These are phyloP conservation scores for Tricholoma sp. DNA, from an alignment of 768 basidiomycete genomes.

Conservation along the genomic window DNA sequence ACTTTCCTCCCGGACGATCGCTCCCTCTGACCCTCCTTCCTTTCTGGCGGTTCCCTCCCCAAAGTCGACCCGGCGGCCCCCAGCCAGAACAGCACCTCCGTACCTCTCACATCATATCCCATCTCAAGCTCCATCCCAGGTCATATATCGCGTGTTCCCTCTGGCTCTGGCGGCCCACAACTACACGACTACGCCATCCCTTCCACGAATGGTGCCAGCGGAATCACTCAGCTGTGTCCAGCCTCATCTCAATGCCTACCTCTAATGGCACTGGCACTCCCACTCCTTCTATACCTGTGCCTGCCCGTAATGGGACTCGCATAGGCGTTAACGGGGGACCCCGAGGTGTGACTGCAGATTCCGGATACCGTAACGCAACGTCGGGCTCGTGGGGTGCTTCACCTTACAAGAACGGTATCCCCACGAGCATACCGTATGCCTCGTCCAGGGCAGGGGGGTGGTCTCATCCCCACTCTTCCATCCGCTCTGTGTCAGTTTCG, in stretches of 20 bases:
- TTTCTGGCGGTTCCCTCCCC: slow-evolving; percentile 67
- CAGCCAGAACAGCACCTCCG: slow-evolving; percentile 8
- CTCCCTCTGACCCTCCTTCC: slow-evolving; percentile 84
- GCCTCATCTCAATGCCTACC: slow-evolving; percentile 38
- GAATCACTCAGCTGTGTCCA: slow-evolving; percentile 57
- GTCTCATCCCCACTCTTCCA: slow-evolving; percentile 52
- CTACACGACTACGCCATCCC: slow-evolving; percentile 64
- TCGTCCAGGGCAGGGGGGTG: slow-evolving; percentile 32
- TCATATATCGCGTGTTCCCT: slow-evolving; percentile 21
- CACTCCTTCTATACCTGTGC: slow-evolving; percentile 30
- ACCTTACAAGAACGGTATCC: slow-evolving; percentile 14
- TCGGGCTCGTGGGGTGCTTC: slow-evolving; percentile 27
- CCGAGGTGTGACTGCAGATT: slow-evolving; percentile 19
- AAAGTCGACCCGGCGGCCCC: slow-evolving; percentile 27
- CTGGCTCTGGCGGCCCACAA: slow-evolving; percentile 40
- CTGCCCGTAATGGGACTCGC: slow-evolving; percentile 17
- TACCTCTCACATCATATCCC: slow-evolving; percentile 18
- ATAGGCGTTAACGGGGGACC: slow-evolving; percentile 8
- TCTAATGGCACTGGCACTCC: background rate
- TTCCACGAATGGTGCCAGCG: slow-evolving; percentile 25
- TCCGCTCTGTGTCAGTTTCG: slow-evolving; percentile 37
- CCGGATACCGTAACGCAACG: slow-evolving; percentile 21
- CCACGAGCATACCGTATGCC: slow-evolving; percentile 5
- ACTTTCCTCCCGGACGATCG: slow-evolving; percentile 89
- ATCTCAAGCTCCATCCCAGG: slow-evolving; percentile 52